A percentile compares a stretch with the other conserved stretches of the same genome.
phyloP scores from a whole-genome alignment of 2,329 filamentous ascomycete species.

The Fusarium tuaranense region DNA sequence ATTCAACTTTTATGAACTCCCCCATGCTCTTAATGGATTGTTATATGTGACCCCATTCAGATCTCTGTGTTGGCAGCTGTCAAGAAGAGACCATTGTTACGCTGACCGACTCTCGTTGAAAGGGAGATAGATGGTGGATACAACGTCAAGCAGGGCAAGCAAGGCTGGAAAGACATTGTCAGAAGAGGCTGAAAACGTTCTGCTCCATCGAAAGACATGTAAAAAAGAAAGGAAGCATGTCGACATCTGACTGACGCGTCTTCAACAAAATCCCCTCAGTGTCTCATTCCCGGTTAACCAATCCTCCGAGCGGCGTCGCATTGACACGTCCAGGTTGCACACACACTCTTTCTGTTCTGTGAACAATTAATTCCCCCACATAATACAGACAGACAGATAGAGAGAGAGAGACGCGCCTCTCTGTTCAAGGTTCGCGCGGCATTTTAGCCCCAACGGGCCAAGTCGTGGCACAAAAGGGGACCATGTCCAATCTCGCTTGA shows the following conservation, averaged over 20 bases:
- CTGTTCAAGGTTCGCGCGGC: not conserved
- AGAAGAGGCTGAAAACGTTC: not conserved
- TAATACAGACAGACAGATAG: not conserved
- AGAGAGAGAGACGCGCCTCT: not conserved
- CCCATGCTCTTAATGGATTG: slow-evolving; percentile 1
- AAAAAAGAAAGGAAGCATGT: not conserved
- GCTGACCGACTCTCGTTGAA: not conserved
- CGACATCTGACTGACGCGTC: slow-evolving; percentile 7
- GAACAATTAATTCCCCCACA: slow-evolving; percentile 2
- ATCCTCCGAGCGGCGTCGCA: slow-evolving; percentile 21
- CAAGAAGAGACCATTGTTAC: not conserved
- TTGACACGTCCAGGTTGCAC: slow-evolving; percentile 13
- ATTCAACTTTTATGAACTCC: not conserved
- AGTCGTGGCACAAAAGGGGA: slow-evolving; percentile 18
- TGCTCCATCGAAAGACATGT: not conserved
- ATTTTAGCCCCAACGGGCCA: not conserved
- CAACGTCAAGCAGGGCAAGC: not conserved
- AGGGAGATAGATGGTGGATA: not conserved
- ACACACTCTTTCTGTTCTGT: not conserved
- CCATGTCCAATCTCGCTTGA: slow-evolving; percentile 40
- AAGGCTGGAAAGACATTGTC: not conserved
- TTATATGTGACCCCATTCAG: not conserved
- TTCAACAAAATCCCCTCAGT: slow-evolving; percentile 10
- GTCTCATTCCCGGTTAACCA: slow-evolving; percentile 22
- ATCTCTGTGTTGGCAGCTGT: not conserved